Evolutionary conservation across 768 basidiomycete species (phyloP).

Genomic region (Auriscalpium orientale): DNA sequence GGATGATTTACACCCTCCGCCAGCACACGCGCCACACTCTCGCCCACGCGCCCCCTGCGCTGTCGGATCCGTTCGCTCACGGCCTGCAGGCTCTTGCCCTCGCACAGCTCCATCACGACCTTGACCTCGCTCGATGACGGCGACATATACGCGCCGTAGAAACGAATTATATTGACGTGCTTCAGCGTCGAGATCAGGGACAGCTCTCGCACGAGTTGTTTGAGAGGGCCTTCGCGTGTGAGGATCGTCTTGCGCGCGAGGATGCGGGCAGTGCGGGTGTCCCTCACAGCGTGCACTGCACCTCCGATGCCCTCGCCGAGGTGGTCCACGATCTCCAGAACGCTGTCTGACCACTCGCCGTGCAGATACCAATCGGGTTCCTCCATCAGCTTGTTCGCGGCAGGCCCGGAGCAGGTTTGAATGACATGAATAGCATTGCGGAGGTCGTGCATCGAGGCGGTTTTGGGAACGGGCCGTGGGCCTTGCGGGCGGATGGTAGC

Average conservation of each 20-base stretch:
- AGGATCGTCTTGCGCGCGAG: constrained; percentile 90
- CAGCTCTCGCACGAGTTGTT: constrained; percentile 83
- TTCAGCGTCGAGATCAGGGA: constrained; percentile 73
- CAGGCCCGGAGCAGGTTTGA: neutral
- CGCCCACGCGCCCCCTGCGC: constrained; percentile 63
- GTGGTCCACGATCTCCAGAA: constrained; percentile 60
- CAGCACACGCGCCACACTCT: constrained; percentile 75
- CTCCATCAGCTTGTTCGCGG: neutral
- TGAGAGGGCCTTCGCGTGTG: constrained; percentile 74
- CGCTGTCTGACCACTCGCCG: constrained; percentile 48
- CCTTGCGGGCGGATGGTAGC: neutral
- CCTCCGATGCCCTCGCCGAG: constrained; percentile 90
- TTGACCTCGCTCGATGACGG: constrained; percentile 81
- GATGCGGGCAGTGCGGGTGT: constrained; percentile 63
- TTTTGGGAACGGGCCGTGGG: neutral
- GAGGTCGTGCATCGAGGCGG: neutral
- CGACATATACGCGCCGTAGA: constrained; percentile 81
- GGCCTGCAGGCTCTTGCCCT: constrained; percentile 77
- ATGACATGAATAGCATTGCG: neutral
- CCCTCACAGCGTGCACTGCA: constrained; percentile 81
- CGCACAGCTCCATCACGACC: constrained; percentile 80
- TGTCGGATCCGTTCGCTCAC: constrained; percentile 74
- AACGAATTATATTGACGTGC: constrained; percentile 76
- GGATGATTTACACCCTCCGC: constrained; percentile 67
- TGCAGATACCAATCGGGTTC: neutral